Percentiles rank a stretch among this genome's conserved stretches.
Conservation (phyloP, 768 basidiomycete species). For the Hypholoma fasciculare region DNA sequence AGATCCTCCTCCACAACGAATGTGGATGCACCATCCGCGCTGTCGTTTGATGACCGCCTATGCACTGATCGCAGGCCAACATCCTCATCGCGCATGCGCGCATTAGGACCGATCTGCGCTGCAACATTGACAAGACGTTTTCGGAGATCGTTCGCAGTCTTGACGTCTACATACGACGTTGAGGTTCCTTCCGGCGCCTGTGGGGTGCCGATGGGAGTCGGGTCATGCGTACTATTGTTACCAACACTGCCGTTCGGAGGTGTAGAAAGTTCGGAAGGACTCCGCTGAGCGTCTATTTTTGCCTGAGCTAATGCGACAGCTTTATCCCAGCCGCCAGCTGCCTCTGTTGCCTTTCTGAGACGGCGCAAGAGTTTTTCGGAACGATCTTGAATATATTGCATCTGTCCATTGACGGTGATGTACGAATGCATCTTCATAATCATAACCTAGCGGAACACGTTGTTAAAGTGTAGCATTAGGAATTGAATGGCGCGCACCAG, state of each 20-base stretch:
- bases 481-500: constrained; percentile 48
- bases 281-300: constrained; percentile 33
- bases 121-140: constrained; percentile 52
- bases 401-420: constrained; percentile 82
- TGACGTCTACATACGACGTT: constrained; percentile 54
- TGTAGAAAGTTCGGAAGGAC: constrained; percentile 9
- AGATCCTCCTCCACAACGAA: constrained; percentile 11
- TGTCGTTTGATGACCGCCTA: constrained; percentile 9
- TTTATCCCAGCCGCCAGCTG: constrained; percentile 67
- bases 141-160: constrained; percentile 53
- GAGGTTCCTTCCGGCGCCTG: constrained; percentile 42
- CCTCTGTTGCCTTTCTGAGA: constrained; percentile 47
- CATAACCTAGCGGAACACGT: constrained; percentile 52
- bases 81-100: constrained; percentile 7
- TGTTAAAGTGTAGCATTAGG: not conserved
- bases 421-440: constrained; percentile 98
- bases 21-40: constrained; percentile 2
- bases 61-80: constrained; percentile 9
- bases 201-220: constrained; percentile 43
- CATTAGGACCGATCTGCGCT: constrained; percentile 16
- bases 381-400: constrained; percentile 54
- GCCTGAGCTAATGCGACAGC: constrained; percentile 53
- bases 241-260: constrained; percentile 9
- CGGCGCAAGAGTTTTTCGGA: constrained; percentile 41
- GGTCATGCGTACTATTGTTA: constrained; percentile 22